Evolutionary conservation across 2,329 filamentous ascomycete species (phyloP).

Genomic region (Neopestalotiopsis rosae): DNA sequence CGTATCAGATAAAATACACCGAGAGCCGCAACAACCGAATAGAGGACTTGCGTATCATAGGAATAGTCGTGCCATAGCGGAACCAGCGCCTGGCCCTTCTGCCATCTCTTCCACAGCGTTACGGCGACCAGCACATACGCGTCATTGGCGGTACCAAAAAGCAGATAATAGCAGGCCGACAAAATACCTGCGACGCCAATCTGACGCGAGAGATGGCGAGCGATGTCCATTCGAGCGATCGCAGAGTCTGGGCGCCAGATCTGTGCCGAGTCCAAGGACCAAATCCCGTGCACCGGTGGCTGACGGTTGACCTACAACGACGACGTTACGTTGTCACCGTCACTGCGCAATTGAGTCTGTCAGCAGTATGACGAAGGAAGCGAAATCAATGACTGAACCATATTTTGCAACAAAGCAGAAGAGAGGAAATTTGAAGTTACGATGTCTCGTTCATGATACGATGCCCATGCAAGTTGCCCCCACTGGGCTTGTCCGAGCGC

Average conservation of each 20-base stretch:
- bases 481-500: neutral
- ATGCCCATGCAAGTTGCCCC: neutral
- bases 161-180: constrained; percentile 24
- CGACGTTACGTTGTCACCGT: no score
- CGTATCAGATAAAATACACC: neutral
- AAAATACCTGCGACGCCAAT: constrained; percentile 20
- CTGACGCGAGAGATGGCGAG: constrained; percentile 21
- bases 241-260: neutral
- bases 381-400: neutral
- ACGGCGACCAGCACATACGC: constrained; percentile 22
- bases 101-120: constrained; percentile 21
- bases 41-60: neutral
- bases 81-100: constrained; percentile 4
- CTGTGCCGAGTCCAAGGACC: neutral
- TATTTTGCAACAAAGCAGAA: neutral
- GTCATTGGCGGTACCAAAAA: constrained; percentile 27
- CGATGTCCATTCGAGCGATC: constrained; percentile 18
- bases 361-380: neutral
- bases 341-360: neutral
- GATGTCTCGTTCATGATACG: neutral
- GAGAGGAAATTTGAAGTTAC: neutral
- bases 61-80: constrained; percentile 11
- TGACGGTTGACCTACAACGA: no score
- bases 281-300: no score
- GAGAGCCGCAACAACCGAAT: neutral